Conservation (phyloP, 2,329 filamentous ascomycete species). For the Aspergillus brunneoviolaceus region DNA sequence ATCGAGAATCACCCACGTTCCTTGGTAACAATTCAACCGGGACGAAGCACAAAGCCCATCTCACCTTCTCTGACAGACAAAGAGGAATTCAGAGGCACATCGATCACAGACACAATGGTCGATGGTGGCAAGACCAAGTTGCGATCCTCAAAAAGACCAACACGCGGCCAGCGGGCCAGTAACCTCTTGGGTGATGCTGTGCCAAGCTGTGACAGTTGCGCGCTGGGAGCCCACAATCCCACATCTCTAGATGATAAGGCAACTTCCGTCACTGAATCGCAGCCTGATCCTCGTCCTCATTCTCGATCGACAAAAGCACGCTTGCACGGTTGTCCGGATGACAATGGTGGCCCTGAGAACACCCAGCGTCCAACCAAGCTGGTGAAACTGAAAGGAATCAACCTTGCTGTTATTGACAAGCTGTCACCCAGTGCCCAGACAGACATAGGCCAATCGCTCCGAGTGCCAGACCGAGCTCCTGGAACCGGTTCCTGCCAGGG, state of each 20-base stretch:
- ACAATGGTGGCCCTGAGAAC: not conserved
- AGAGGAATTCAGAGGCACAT: not conserved
- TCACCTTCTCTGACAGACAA: not conserved
- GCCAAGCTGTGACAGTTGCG: not conserved
- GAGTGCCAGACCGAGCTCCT: not conserved
- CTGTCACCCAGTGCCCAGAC: not conserved
- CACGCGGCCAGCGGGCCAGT: conserved; percentile 4
- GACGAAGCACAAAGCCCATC: too few relatives aligned
- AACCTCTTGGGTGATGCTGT: not conserved
- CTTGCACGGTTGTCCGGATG: not conserved
- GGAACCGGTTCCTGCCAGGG: not conserved
- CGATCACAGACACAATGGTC: not conserved
- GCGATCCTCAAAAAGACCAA: not conserved
- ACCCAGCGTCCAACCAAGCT: not conserved
- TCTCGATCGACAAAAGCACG: not conserved
- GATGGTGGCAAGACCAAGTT: not conserved
- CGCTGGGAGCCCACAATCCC: not conserved
- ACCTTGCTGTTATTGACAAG: not conserved
- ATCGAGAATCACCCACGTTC: not conserved
- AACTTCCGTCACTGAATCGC: not conserved
- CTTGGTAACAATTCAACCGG: not conserved
- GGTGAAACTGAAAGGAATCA: not conserved
- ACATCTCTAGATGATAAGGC: not conserved
- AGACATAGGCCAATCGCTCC: not conserved
- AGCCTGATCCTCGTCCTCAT: not conserved